Conservation (phyloP, 768 basidiomycete genomes). For the Hypholoma fasciculare region DNA sequence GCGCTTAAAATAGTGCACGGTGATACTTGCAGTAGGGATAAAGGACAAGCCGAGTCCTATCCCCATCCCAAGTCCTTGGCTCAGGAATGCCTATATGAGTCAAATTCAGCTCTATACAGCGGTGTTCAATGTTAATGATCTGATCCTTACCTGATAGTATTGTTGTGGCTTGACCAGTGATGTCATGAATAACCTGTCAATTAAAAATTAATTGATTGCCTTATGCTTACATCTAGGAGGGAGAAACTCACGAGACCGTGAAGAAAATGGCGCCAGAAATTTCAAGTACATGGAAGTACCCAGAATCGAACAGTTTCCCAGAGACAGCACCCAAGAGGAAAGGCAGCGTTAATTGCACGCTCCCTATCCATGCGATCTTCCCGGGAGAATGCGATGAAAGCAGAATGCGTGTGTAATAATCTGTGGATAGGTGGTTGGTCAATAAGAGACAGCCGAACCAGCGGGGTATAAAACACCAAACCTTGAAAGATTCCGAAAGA, state of each 20-base stretch:
- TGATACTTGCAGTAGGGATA: neutral
- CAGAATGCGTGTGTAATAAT: constrained; percentile 41
- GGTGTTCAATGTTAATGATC: neutral
- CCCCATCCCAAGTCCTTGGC: neutral
- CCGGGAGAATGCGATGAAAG: constrained; percentile 34
- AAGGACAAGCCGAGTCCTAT: neutral
- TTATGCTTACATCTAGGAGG: constrained; percentile 13
- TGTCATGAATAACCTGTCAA: constrained; percentile 34
- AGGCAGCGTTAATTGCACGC: constrained; percentile 42
- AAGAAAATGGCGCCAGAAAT: constrained; percentile 21
- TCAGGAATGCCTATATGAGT: neutral
- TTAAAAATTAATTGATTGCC: neutral
- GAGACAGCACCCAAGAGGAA: constrained; percentile 37
- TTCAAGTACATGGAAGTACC: constrained; percentile 36
- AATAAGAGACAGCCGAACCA: constrained; percentile 13
- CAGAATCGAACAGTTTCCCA: constrained; percentile 43
- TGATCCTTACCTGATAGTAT: neutral
- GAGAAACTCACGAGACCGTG: constrained; percentile 21
- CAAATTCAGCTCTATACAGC: neutral
- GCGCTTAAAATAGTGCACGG: neutral
- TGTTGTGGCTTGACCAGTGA: constrained; percentile 24
- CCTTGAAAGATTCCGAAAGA: constrained; percentile 30
- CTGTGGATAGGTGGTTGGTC: constrained; percentile 29
- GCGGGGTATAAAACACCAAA: constrained; percentile 9
- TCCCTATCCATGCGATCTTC: constrained; percentile 51